phyloP scores from a whole-genome alignment of 2,329 filamentous ascomycete genomes.

The Aquanectria penicillioides region DNA sequence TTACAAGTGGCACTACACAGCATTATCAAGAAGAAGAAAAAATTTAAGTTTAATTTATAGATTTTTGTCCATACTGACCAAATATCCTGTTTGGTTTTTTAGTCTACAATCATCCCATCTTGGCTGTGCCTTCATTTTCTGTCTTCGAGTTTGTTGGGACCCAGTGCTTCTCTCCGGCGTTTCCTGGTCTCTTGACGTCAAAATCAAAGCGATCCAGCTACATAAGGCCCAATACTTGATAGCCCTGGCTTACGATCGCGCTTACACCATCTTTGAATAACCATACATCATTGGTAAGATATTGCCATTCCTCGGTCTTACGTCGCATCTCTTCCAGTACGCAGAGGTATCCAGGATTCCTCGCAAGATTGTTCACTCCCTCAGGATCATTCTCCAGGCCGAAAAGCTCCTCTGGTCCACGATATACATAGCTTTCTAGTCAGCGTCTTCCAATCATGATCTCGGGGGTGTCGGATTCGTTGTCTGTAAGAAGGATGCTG shows the following conservation, averaged over 20 bases:
- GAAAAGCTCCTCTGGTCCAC: slow-evolving; percentile 56
- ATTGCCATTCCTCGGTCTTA: slow-evolving; percentile 5
- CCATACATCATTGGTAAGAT: slow-evolving; percentile 1
- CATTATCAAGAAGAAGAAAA: too few relatives aligned
- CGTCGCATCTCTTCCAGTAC: not conserved
- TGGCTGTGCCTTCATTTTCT: too few relatives aligned
- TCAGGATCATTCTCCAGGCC: slow-evolving; percentile 56
- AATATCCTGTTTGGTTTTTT: too few relatives aligned
- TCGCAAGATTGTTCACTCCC: slow-evolving; percentile 51
- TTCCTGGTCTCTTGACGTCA: slow-evolving; percentile 1
- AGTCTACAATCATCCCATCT: too few relatives aligned
- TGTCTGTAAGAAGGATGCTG: slow-evolving; percentile 31
- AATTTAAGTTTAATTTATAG: too few relatives aligned
- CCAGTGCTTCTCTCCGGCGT: not conserved
- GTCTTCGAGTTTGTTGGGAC: too few relatives aligned
- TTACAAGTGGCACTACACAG: too few relatives aligned
- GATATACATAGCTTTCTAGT: slow-evolving; percentile 53
- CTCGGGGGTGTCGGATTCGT: too few relatives aligned
- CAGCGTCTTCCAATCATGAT: slow-evolving; percentile 49
- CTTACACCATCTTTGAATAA: slow-evolving; percentile 10
- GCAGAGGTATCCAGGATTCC: not conserved
- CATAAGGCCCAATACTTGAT: not conserved
- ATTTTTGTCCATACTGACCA: too few relatives aligned
- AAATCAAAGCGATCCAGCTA: slow-evolving; percentile 8
- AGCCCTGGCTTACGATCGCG: not conserved